Conservation (phyloP, 164 flowering plant species). For the Liquidambar formosana region DNA sequence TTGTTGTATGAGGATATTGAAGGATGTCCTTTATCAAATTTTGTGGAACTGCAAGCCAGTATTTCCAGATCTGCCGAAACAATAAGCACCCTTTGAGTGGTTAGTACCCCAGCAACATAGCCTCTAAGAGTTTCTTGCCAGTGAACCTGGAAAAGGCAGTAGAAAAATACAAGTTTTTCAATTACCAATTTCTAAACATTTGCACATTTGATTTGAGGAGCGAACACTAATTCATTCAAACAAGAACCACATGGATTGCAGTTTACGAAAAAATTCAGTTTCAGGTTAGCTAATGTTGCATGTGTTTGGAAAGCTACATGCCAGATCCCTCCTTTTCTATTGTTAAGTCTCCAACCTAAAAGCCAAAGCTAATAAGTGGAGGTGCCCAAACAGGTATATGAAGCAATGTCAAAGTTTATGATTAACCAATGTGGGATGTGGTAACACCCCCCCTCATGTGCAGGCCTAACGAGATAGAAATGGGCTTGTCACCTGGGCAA, state of each 20-base stretch:
- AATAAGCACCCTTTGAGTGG: constrained; percentile 84
- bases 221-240: background rate
- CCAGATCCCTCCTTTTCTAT: background rate
- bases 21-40: constrained; percentile 91
- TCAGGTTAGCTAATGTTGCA: background rate
- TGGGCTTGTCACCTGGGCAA: too few species aligned
- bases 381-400: too few species aligned
- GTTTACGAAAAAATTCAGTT: background rate
- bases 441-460: too few species aligned
- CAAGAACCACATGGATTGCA: background rate
- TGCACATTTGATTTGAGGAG: background rate
- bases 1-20: constrained; percentile 78
- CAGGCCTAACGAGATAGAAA: too few species aligned
- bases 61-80: constrained; percentile 84
- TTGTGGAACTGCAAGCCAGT: constrained; percentile 69
- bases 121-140: constrained; percentile 99
- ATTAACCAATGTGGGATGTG: too few species aligned
- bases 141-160: constrained; percentile 59
- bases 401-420: too few species aligned
- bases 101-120: constrained; percentile 89
- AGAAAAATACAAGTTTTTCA: constrained; percentile 7
- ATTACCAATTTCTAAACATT: background rate
- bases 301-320: background rate
- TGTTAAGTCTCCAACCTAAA: too few species aligned
- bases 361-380: too few species aligned